Base-by-base conservation (phyloP, 805 yeast species). In the Starmera dryadoides region DNA sequence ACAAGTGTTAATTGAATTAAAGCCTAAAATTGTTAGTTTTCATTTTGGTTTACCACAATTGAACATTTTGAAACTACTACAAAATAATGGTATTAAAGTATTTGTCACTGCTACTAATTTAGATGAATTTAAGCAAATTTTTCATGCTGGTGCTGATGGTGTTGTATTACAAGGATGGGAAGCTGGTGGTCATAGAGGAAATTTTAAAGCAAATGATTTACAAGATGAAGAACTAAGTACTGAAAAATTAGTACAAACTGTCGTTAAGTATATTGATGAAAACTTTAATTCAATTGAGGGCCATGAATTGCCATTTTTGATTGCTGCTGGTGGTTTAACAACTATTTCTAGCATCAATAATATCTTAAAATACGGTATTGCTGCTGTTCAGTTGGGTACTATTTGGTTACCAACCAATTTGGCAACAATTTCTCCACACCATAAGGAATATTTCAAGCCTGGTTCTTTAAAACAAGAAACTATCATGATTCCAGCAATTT, bases 101-200 rank as follows among this genome's bases (percentile, higher is more conserved):
- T 62, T 73, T 45, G 73, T 66, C 2, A 57, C 73, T 2, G 76
- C 71, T 0, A 77, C 81, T 0, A 65, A 65, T 16, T 48, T 66
- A 0, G 48, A 50, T 1, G 82, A 77, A 46, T 74, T 72, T 1
- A 23, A 45, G 15, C 28, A 50, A 34, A 53, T 63, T 23, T 23
- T 52, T 3, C 48, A 53, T 0, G 41, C 52, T 0, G 66, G 66
- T 0, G 66, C 68, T 6, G 77, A 75, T 51, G 80, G 73, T 2
- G 53, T 77, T 4, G 59, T 71, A 7, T 62, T 68, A 20, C 85
- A 79, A 52, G 83, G 83, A 0, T 63, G 62, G 52, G 83, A 77
- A 46, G 84, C 84, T 4, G 84, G 84, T 19, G 84, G 84, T 0
- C 84, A 78, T 49, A 57, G 84, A 15, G 82, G 82, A 3, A 69